These are phyloP conservation scores for Rhizopus microsporus DNA, from an alignment of 371 early-diverging fungal species.

Conservation along the genomic window DNA sequence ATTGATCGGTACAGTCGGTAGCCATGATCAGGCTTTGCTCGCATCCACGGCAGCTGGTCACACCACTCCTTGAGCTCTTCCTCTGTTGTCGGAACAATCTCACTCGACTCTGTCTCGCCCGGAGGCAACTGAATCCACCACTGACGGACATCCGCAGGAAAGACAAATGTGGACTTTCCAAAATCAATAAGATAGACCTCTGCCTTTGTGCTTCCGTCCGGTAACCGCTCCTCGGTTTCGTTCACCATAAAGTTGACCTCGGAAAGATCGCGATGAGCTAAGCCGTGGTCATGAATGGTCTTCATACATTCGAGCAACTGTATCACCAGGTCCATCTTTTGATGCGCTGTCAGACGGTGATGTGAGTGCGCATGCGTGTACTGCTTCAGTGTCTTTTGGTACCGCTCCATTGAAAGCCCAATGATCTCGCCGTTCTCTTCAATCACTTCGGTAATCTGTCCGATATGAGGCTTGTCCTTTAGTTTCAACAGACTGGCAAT, in stretches of 20 bases:
- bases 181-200: constrained; percentile 62
- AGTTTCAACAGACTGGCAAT: constrained; percentile 39
- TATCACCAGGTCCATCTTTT: constrained; percentile 58
- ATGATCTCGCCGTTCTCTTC: constrained; percentile 47
- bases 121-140: constrained; percentile 57
- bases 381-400: constrained; percentile 60
- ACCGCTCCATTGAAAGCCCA: constrained; percentile 51
- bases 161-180: constrained; percentile 58
- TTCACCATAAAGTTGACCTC: constrained; percentile 72
- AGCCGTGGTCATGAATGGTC: constrained; percentile 53
- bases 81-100: constrained; percentile 35
- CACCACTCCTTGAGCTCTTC: constrained; percentile 50
- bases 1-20: constrained; percentile 60
- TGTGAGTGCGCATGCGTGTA: constrained; percentile 57
- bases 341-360: constrained; percentile 52
- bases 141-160: constrained; percentile 37
- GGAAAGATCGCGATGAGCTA: constrained; percentile 66
- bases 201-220: constrained; percentile 51
- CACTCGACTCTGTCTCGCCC: constrained; percentile 17
- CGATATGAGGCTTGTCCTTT: constrained; percentile 33
- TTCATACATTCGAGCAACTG: constrained; percentile 59
- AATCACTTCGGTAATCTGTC: constrained; percentile 42
- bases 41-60: constrained; percentile 48
- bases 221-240: constrained; percentile 34
- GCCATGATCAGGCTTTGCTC: constrained; percentile 59